Conservation (phyloP, 1,284 basidiomycete genomes). For the Polyporus tsugae region DNA sequence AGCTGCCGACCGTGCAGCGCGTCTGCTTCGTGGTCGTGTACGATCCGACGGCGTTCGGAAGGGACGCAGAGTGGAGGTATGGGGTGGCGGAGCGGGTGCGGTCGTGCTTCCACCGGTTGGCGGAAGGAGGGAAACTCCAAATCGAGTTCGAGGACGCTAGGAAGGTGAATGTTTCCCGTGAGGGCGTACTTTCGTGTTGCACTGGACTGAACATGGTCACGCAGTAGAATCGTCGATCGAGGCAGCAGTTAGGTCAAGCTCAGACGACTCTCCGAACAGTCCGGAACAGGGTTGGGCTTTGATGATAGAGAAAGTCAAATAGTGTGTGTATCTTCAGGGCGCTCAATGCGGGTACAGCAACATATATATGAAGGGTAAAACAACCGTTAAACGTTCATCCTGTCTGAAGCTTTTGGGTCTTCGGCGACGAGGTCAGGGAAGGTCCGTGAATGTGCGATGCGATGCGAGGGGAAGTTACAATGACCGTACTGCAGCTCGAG, state of each 20-base stretch:
- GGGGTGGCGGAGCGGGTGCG: neutral
- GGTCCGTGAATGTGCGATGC: too few relatives aligned
- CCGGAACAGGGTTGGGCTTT: neutral
- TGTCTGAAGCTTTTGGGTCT: too few relatives aligned
- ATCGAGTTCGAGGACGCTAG: neutral
- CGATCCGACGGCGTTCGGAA: neutral
- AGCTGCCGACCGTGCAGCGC: neutral
- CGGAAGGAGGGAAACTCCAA: constrained; percentile 1
- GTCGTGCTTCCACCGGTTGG: neutral
- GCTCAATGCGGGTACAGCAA: neutral
- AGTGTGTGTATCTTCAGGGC: neutral
- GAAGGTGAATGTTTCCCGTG: neutral
- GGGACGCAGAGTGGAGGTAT: neutral
- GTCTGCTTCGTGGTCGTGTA: constrained; percentile 8
- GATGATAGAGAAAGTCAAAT: neutral
- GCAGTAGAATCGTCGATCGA: neutral
- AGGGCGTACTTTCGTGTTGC: neutral
- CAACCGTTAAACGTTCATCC: neutral
- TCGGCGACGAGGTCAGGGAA: too few relatives aligned
- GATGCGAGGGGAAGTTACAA: too few relatives aligned
- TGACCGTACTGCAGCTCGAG: too few relatives aligned
- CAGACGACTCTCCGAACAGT: neutral
- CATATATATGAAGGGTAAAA: neutral
- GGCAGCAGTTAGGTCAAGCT: neutral
- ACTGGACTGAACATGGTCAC: neutral